Base-by-base conservation (phyloP, 176 grass and related monocot species). In the Rhynchospora tenuis region DNA sequence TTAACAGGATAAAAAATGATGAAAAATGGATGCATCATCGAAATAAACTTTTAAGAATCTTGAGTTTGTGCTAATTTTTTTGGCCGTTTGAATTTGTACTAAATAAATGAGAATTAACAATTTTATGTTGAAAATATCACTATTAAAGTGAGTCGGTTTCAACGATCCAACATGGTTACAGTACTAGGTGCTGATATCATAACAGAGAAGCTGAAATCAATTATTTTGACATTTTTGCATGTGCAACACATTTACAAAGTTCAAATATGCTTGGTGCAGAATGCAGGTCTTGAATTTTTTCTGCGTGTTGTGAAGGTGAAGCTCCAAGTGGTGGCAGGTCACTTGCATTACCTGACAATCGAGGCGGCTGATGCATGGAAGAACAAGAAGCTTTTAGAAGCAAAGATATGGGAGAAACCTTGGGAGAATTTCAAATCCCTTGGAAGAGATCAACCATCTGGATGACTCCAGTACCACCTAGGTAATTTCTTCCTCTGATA, bases 341-440 rank as follows among this genome's bases (percentile, higher is more conserved):
- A 27, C 17, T 79, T 93, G 66, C 87, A 92, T 70, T 77, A 91
- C 38, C 38, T 95, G 12, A 92, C 90, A 1, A 13, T 95, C 58
- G 85, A 92, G 67, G 90, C 47, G 14, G 88, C 83, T 43, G 90
- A 92, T 56, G 85, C n/a, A 7, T 31, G 82, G 5, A 85, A 74
- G 7, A 20, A 14, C 64, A 93, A 86, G 71, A 97, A 93, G 75
- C 59, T 93, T 52, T 89, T 91, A 31, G 94, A 97, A 80, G 94
- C 94, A 42, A 91, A 90, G 80, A 66, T 97, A 10, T 93, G 91
- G 91, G 94, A 91, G 48, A 93, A 93, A 59, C 64, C 42, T 45
- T 93, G 89, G 89, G 52, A 83, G 87, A 72, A 84, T 85, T 97
- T 93, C 8, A 97, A 93, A 87, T 48, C 89, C 62, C 81, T 93